These are phyloP conservation scores for Magnusiomyces tetraspermus DNA, from an alignment of 1,139 yeast species.

Conservation along the genomic window DNA sequence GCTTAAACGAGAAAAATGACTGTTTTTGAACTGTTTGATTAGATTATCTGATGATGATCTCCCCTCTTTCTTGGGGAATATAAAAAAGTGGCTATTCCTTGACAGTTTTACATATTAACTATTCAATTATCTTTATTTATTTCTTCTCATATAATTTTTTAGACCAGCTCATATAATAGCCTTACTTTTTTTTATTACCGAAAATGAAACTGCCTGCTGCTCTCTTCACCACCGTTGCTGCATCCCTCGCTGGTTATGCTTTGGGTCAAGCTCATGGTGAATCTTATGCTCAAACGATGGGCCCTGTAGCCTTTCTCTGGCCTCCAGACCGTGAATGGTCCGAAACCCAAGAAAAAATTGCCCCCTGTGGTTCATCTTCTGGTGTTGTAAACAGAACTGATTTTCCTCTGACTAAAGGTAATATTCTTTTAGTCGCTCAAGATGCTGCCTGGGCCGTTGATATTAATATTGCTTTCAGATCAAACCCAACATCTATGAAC, in stretches of 20 bases:
- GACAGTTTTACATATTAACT: too few relatives aligned
- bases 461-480: conserved; percentile 33
- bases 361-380: conserved; percentile 37
- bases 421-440: conserved; percentile 37
- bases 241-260: conserved; percentile 22
- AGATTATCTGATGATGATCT: too few relatives aligned
- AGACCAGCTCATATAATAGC: not conserved
- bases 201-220: conserved; percentile 2
- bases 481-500: conserved; percentile 32
- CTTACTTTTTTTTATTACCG: not conserved
- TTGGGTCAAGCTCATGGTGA: conserved; percentile 31
- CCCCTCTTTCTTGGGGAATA: too few relatives aligned
- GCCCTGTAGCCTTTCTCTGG: conserved; percentile 37
- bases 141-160: not conserved
- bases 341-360: conserved; percentile 35
- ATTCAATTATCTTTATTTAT: too few relatives aligned
- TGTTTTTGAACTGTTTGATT: too few relatives aligned
- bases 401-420: conserved; percentile 38
- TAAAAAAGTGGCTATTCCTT: too few relatives aligned
- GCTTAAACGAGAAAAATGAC: too few relatives aligned
- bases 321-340: conserved; percentile 38
- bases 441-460: conserved; percentile 33
- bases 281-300: conserved; percentile 34
- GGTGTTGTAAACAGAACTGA: conserved; percentile 31
- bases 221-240: conserved; percentile 19